Evolutionary conservation across 257 asterid genomes (phyloP), one percentile per base, ranked within the genome.

Genomic region (Phtheirospermum japonicum): DNA sequence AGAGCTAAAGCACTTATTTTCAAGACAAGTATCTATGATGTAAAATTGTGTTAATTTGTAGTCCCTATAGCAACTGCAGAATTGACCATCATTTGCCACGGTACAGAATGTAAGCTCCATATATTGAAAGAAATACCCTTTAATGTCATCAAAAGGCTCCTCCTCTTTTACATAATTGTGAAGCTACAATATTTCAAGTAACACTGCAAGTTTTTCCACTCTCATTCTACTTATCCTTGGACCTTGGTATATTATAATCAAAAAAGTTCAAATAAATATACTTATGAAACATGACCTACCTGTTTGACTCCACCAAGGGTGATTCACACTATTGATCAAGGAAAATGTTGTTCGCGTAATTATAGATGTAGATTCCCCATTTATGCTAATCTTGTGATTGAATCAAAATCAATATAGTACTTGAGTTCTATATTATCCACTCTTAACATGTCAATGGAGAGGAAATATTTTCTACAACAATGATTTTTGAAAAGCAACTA

Each of bases 351-450:
- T 13, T 6, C n/a, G n/a, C n/a, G n/a, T n/a, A n/a, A 45, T 45
- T 12, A n/a, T n/a, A n/a, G n/a, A n/a, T 45, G n/a, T 18, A 45
- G 2, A 49, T 49, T 49, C 2, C 30, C 19, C 31, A 16, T 13
- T 18, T 6, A 49, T 9, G 55, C 13, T 30, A 8, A 49, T 49
- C 23, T 49, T 49, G 26, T 49, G 4, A 45, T 13, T 19, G 31
- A 16, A 18, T 49, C 55, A 16, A 9, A 49, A 49, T 17, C 17
- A 18, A 49, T 19, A 11, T 49, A 49, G 55, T 32, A 20, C 28
- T 63, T 48, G 17, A 36, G 52, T 64, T 64, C 50, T 51, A 13
- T 14, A 8, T 45, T 16, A 45, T 45, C 53, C 69, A 31, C 39
- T 64, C 61, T 19, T 49, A 64, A 36, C 28, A 18, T 11, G 23